phyloP scores from a whole-genome alignment of 2,329 filamentous ascomycete genomes.

The Xylaria digitata region DNA sequence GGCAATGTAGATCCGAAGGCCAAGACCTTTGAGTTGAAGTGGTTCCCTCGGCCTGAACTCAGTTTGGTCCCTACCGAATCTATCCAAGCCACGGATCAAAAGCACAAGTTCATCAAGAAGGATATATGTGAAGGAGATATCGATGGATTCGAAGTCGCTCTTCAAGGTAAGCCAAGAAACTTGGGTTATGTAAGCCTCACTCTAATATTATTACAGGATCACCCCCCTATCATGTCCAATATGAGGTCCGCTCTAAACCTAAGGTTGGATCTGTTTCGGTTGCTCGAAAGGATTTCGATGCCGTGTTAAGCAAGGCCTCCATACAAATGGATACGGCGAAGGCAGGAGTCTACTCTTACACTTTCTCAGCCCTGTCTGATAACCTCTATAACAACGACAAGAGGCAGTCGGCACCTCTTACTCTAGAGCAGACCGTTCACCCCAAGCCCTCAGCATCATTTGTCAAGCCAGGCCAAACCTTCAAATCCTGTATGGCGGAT shows the following conservation, averaged over 20 bases:
- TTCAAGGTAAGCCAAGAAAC: conserved; percentile 70
- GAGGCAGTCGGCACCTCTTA: conserved; percentile 72
- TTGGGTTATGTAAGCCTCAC: conserved; percentile 26
- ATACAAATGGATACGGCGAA: conserved; percentile 88
- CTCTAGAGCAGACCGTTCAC: conserved; percentile 85
- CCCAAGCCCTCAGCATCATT: conserved; percentile 85
- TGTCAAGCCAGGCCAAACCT: conserved; percentile 86
- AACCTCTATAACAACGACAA: conserved; percentile 83
- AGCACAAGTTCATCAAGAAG: conserved; percentile 73
- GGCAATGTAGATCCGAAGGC: conserved; percentile 81
- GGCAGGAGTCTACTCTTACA: conserved; percentile 86
- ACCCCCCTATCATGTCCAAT: conserved; percentile 84
- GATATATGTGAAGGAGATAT: conserved; percentile 96
- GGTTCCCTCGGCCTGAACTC: conserved; percentile 84
- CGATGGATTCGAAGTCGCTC: conserved; percentile 83
- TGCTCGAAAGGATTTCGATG: conserved; percentile 78
- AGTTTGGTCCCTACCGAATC: conserved; percentile 73
- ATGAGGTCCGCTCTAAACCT: conserved; percentile 80
- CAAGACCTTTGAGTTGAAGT: conserved; percentile 81
- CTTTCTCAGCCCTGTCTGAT: conserved; percentile 84
- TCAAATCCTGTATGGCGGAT: conserved; percentile 94
- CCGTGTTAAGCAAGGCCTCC: conserved; percentile 78
- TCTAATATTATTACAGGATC: conserved; percentile 65
- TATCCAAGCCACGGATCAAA: conserved; percentile 60
- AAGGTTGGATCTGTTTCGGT: conserved; percentile 72